A percentile compares a stretch with the other conserved stretches of the same genome.
Conservation (phyloP, 1,284 basidiomycete species). For the Cutaneotrichosporon arboriforme region DNA sequence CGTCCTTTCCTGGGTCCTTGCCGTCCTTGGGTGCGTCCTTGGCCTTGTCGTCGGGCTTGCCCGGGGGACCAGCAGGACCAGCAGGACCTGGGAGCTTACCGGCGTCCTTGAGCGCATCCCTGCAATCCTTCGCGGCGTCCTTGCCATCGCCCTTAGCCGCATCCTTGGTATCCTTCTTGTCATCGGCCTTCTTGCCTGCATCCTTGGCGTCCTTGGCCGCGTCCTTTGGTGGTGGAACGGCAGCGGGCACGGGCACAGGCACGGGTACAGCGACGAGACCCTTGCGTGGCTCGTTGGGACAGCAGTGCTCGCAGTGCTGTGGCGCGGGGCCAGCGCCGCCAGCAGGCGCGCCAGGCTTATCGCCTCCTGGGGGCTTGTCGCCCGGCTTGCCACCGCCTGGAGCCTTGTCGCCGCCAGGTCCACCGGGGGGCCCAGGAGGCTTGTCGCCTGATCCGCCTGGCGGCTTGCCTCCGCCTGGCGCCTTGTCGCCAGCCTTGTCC, state of each 20-base stretch:
- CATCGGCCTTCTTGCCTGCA: not conserved
- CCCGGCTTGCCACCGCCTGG: not conserved
- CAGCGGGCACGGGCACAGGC: not conserved
- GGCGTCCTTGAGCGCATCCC: too few relatives aligned
- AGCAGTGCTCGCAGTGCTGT: constrained; percentile 15
- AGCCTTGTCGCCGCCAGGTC: not conserved
- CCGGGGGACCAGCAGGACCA: not conserved
- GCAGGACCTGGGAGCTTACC: not conserved
- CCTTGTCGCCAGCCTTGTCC: too few relatives aligned
- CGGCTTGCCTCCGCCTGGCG: not conserved
- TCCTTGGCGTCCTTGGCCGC: not conserved
- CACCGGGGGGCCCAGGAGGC: not conserved
- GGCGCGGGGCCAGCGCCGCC: not conserved
- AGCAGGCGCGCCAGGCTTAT: not conserved
- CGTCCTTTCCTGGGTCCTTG: not conserved
- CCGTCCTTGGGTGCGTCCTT: not conserved
- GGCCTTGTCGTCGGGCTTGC: not conserved
- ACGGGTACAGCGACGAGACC: not conserved
- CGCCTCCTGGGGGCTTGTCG: not conserved
- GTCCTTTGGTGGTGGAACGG: not conserved
- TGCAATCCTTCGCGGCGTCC: not conserved
- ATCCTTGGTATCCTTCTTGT: not conserved
- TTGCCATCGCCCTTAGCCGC: not conserved
- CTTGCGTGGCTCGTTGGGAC: constrained; percentile 8
- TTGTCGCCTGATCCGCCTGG: constrained; percentile 1